These are phyloP conservation scores for Sisymbrium irio DNA, from an alignment of 345 rosid species.

Conservation along the genomic window DNA sequence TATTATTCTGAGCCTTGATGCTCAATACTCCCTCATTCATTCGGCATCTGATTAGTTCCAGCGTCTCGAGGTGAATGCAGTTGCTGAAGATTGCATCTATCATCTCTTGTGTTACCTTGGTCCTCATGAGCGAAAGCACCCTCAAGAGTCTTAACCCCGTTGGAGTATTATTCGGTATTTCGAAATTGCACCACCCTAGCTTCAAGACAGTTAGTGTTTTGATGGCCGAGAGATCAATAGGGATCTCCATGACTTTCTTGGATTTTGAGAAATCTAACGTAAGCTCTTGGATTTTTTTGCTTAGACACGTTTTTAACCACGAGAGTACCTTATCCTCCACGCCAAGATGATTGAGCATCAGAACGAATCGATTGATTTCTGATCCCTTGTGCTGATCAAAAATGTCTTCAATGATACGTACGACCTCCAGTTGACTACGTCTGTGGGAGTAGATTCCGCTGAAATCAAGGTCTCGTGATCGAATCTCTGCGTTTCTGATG, in stretches of 20 bases:
- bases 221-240: not conserved
- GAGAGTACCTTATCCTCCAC: not conserved
- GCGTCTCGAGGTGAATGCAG: not conserved
- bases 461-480: slow-evolving; percentile 5
- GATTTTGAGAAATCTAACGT: slow-evolving; percentile 16
- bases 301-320: not conserved
- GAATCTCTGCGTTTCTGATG: not conserved
- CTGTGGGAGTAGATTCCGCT: not conserved
- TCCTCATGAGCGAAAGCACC: not conserved
- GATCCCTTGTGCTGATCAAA: not conserved
- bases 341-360: not conserved
- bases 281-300: not conserved
- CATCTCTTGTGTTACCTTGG: not conserved
- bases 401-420: not conserved
- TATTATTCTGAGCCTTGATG: not conserved
- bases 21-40: not conserved
- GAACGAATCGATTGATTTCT: not conserved
- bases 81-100: slow-evolving; percentile 1
- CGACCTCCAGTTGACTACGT: not conserved
- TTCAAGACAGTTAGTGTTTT: not conserved
- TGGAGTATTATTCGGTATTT: not conserved
- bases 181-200: not conserved
- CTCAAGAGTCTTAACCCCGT: not conserved
- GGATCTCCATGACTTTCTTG: not conserved
- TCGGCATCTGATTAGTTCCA: not conserved